Base-by-base conservation (phyloP, 371 early-diverging fungal species). In the Choanephora cucurbitarum region DNA sequence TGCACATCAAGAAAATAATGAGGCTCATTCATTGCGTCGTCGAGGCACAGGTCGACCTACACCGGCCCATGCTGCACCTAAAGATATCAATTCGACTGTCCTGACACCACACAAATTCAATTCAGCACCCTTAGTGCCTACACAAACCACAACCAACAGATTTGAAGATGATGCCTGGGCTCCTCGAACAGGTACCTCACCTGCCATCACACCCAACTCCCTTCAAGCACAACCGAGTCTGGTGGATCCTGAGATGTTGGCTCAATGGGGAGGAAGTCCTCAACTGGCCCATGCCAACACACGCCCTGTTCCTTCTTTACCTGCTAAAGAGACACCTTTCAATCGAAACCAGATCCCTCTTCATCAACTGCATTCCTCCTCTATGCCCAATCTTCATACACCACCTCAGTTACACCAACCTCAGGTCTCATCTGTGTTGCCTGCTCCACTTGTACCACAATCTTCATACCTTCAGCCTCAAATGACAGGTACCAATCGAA, bases 81-180 rank as follows among this genome's bases (percentile, higher is more conserved):
- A 55, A 34, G 72, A 60, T 48, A 64, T 76, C 15, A 66, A 67
- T 52, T 46, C 64, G 22, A 58, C 60, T 21, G 46, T 55, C 15
- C 23, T 64, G 9, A 43, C 56, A 31, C 50, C 50, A 33, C 51
- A 50, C 1, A 19, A 48, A 49, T 44, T 67, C 40, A 67, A 58
- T 17, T 40, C 55, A 6, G 59, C 67, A 21, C 68, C 72, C 13
- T 56, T 75, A 23, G 62, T 65, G 22, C 79, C 62, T 43, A 66
- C 54, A 21, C 43, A 37, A 34, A 53, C 47, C 8, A 22, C 56
- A 24, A 49, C 58, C 34, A 28, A 28, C 28, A 79, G 74, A 1
- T 81, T 83, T 60, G 79, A 80, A 10, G 84, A 83, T 60, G 84
- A 84, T 49, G 80, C 80, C 2, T 80, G 80, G 80, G 68, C 70